These are phyloP conservation scores for Sphaceloma murrayae DNA, from an alignment of 2,329 filamentous ascomycete species.

Conservation along the genomic window DNA sequence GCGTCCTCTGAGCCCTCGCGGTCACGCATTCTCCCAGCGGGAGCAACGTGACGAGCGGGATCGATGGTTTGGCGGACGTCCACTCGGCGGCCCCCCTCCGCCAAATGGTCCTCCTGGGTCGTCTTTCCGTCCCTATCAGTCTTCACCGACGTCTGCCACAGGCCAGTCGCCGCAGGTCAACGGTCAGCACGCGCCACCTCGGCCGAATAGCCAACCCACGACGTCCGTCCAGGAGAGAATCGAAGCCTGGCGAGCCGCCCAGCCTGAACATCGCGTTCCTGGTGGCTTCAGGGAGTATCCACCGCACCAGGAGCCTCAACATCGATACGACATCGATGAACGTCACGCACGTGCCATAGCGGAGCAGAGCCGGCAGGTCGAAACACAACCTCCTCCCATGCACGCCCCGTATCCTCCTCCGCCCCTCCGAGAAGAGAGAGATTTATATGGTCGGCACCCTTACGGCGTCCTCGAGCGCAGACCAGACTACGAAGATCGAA, in stretches of 20 bases:
- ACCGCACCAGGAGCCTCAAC: slow-evolving; percentile 2
- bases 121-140: slow-evolving; percentile 27
- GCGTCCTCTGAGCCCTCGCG: slow-evolving; percentile 23
- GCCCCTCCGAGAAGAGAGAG: slow-evolving; percentile 3
- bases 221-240: slow-evolving; percentile 11
- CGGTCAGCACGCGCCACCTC: slow-evolving; percentile 17
- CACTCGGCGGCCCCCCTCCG: slow-evolving; percentile 6
- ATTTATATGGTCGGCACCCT: background rate
- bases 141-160: slow-evolving; percentile 26
- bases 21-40: background rate
- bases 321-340: slow-evolving; percentile 13
- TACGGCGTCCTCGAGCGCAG: slow-evolving; percentile 9
- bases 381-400: slow-evolving; percentile 4
- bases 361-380: slow-evolving; percentile 4
- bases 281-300: slow-evolving; percentile 20
- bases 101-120: slow-evolving; percentile 20
- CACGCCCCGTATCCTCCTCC: slow-evolving; percentile 10
- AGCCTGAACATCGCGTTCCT: slow-evolving; percentile 16
- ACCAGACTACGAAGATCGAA: slow-evolving; percentile 10
- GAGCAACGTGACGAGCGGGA: slow-evolving; percentile 11
- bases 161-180: slow-evolving; percentile 15
- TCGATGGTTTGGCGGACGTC: slow-evolving; percentile 12
- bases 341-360: background rate
- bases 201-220: slow-evolving; percentile 30
- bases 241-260: slow-evolving; percentile 12